phyloP scores from a whole-genome alignment of 2,329 filamentous ascomycete genomes.

The Penicillium sp. region DNA sequence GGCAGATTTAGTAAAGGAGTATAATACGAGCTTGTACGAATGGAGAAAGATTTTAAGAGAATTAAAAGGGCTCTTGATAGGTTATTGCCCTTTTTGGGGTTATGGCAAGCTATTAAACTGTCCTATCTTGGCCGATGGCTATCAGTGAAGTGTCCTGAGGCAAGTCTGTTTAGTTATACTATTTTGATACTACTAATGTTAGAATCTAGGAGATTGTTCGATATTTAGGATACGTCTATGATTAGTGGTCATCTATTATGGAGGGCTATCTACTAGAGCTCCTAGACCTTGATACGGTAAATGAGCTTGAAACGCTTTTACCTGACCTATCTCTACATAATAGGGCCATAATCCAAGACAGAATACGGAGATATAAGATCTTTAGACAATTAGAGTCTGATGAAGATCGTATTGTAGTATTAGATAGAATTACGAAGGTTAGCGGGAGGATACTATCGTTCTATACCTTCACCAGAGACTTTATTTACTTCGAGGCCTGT shows the following conservation, averaged over 20 bases:
- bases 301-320: conserved; percentile 2
- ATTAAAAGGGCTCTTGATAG: conserved; percentile 3
- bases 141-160: conserved; percentile 5
- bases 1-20: conserved; percentile 6
- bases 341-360: conserved; percentile 4
- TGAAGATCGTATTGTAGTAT: background rate
- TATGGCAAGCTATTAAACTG: conserved; percentile 4
- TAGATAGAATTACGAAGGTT: conserved; percentile 2
- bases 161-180: background rate
- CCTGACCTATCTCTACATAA: conserved; percentile 2
- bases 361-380: conserved; percentile 1
- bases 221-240: background rate
- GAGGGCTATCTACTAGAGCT: conserved; percentile 1
- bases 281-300: conserved; percentile 5
- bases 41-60: conserved; percentile 9
- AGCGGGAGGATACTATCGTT: conserved; percentile 3
- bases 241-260: conserved; percentile 1
- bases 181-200: background rate
- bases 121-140: conserved; percentile 9
- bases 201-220: background rate
- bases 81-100: conserved; percentile 2
- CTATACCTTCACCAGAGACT: conserved; percentile 9
- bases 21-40: background rate
- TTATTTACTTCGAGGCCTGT: conserved; percentile 9
- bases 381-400: conserved; percentile 1